Evolutionary conservation across 805 yeast genomes (phyloP).

Genomic region (Saccharomycopsis sp.): DNA sequence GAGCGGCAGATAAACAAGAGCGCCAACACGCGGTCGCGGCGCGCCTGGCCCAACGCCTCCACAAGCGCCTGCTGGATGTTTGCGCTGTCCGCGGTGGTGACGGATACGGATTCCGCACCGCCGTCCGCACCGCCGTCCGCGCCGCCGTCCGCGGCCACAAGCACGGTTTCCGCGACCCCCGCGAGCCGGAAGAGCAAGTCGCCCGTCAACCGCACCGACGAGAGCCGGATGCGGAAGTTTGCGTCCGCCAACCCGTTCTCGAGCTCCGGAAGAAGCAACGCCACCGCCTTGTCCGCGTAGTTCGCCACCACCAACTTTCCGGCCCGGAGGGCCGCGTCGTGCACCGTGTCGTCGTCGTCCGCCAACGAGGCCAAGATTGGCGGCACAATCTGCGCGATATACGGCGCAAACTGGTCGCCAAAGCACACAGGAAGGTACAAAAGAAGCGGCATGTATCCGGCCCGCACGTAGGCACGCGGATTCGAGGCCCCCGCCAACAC

Average conservation of each 20-base stretch:
- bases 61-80: constrained; percentile 59
- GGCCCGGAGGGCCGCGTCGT: constrained; percentile 85
- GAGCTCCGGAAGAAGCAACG: constrained; percentile 85
- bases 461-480: constrained; percentile 67
- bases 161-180: constrained; percentile 72
- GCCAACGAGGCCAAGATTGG: constrained; percentile 89
- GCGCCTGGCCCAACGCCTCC: constrained; percentile 76
- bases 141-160: constrained; percentile 46
- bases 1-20: constrained; percentile 91
- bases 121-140: constrained; percentile 36
- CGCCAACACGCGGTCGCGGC: constrained; percentile 81
- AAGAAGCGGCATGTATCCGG: constrained; percentile 86
- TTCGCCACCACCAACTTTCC: constrained; percentile 88
- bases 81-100: constrained; percentile 23
- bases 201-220: constrained; percentile 93
- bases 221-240: constrained; percentile 79
- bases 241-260: constrained; percentile 82
- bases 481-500: constrained; percentile 67
- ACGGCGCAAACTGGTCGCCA: constrained; percentile 87
- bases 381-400: constrained; percentile 78
- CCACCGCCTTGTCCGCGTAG: constrained; percentile 89
- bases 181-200: constrained; percentile 90
- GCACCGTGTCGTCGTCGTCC: constrained; percentile 76
- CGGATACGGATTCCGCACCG: constrained; percentile 8
- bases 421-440: constrained; percentile 91